A percentile compares a stretch with the other conserved stretches of the same genome.
Conservation (phyloP, 2,329 filamentous ascomycete genomes). For the Graphiopsis chlorocephala region DNA sequence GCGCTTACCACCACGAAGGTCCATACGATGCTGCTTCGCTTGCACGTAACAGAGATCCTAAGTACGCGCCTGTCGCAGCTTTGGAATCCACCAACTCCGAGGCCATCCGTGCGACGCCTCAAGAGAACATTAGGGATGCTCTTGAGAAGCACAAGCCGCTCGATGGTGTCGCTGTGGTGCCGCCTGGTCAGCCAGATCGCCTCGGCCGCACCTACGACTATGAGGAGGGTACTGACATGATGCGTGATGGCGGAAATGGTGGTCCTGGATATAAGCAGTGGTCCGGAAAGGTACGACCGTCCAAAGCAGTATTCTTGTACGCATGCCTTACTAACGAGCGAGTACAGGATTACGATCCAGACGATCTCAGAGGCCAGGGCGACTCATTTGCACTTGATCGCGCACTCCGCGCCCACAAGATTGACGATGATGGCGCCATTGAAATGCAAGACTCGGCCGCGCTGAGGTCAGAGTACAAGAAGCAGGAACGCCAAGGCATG, state of each 20-base stretch:
- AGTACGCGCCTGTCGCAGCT: slow-evolving; percentile 71
- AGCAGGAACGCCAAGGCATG: slow-evolving; percentile 28
- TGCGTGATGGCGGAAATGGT: slow-evolving; percentile 65
- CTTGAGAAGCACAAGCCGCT: slow-evolving; percentile 72
- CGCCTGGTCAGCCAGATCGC: slow-evolving; percentile 67
- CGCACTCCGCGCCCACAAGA: slow-evolving; percentile 60
- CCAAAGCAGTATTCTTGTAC: slow-evolving; percentile 20
- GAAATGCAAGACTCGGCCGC: slow-evolving; percentile 44
- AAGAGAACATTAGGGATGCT: slow-evolving; percentile 72
- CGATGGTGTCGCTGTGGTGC: slow-evolving; percentile 74
- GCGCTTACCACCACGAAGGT: slow-evolving; percentile 81
- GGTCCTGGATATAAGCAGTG: slow-evolving; percentile 78
- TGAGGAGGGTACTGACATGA: slow-evolving; percentile 81
- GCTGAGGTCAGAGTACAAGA: slow-evolving; percentile 37
- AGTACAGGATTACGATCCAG: slow-evolving; percentile 60
- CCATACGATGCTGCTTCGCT: slow-evolving; percentile 82
- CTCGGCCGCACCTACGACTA: slow-evolving; percentile 73
- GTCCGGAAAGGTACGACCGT: slow-evolving; percentile 62
- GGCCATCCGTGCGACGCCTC: slow-evolving; percentile 76
- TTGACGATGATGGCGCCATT: slow-evolving; percentile 38
- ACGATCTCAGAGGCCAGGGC: slow-evolving; percentile 79
- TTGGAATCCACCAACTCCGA: slow-evolving; percentile 70
- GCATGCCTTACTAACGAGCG: slow-evolving; percentile 1
- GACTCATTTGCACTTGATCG: slow-evolving; percentile 73
- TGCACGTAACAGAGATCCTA: slow-evolving; percentile 64